These are phyloP conservation scores for Taphrina populina DNA, from an alignment of 1,139 yeast species.

Conservation along the genomic window DNA sequence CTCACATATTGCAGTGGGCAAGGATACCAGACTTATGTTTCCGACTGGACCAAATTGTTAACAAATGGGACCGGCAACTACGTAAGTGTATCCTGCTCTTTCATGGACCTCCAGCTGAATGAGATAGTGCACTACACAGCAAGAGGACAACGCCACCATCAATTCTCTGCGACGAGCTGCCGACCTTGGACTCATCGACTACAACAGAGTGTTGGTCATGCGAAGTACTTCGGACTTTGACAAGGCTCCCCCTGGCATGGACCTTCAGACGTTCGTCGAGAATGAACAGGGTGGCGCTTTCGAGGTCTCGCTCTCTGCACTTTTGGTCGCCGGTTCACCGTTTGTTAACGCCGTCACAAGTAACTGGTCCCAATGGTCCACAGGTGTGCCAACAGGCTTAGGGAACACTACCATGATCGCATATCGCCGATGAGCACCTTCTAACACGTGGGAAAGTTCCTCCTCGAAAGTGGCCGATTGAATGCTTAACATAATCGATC, in stretches of 20 bases:
- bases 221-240: slow-evolving; percentile 66
- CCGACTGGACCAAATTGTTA: slow-evolving; percentile 52
- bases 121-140: slow-evolving; percentile 56
- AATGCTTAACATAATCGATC: no score
- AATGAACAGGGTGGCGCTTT: slow-evolving; percentile 8
- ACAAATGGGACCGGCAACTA: slow-evolving; percentile 62
- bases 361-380: slow-evolving; percentile 13
- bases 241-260: slow-evolving; percentile 49
- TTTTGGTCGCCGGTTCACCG: slow-evolving; percentile 12
- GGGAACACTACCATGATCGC: slow-evolving; percentile 4
- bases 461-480: no score
- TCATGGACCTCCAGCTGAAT: no score
- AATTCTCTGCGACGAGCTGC: slow-evolving; percentile 61
- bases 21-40: slow-evolving; percentile 49
- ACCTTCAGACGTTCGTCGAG: slow-evolving; percentile 4
- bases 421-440: not conserved
- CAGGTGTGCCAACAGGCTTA: slow-evolving; percentile 6
- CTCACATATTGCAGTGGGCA: not conserved
- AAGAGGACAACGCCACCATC: slow-evolving; percentile 67
- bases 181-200: slow-evolving; percentile 57
- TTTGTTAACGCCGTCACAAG: slow-evolving; percentile 11
- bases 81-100: slow-evolving; percentile 36
- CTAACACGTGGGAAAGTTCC: no score
- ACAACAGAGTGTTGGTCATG: slow-evolving; percentile 58
- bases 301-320: slow-evolving; percentile 1